phyloP scores from a whole-genome alignment of 2,329 filamentous ascomycete species.

The Ampelomyces quisqualis region DNA sequence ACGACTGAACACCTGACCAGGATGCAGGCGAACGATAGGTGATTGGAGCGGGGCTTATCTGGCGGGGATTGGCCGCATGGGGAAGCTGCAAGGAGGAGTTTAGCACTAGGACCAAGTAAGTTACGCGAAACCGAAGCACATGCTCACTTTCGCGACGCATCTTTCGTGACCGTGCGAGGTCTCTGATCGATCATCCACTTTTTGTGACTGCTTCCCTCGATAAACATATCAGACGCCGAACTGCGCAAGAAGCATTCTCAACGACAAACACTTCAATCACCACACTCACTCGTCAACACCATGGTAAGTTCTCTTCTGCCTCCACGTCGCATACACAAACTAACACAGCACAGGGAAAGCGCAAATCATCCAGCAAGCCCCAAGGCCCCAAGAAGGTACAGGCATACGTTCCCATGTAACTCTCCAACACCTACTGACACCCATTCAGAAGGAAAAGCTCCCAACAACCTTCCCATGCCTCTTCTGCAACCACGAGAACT shows the following conservation, averaged over 20 bases:
- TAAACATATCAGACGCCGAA: too few relatives aligned
- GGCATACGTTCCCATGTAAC: slow-evolving; percentile 10
- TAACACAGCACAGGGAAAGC: slow-evolving; percentile 67
- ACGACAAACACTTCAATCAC: background rate
- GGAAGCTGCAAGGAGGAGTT: slow-evolving; percentile 29
- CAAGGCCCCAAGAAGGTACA: slow-evolving; percentile 79
- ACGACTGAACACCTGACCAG: slow-evolving; percentile 20
- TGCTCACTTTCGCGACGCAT: slow-evolving; percentile 13
- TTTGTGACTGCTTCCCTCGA: too few relatives aligned
- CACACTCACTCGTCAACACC: slow-evolving; percentile 4
- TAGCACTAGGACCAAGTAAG: too few relatives aligned
- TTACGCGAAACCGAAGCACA: slow-evolving; percentile 27
- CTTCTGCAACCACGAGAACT: slow-evolving; percentile 97
- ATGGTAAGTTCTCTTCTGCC: slow-evolving; percentile 23
- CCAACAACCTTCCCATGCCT: slow-evolving; percentile 90
- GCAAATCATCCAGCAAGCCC: slow-evolving; percentile 81
- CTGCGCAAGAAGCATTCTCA: background rate
- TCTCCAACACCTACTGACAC: slow-evolving; percentile 11
- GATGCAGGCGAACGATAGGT: slow-evolving; percentile 22
- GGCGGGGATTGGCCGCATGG: slow-evolving; percentile 19
- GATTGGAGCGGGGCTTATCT: slow-evolving; percentile 38
- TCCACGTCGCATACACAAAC: slow-evolving; percentile 16
- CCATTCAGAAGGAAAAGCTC: slow-evolving; percentile 61
- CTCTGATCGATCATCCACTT: too few relatives aligned
- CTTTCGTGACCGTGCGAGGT: slow-evolving; percentile 2